Evolutionary conservation across 2,329 filamentous ascomycete species (phyloP), one percentile per base, ranked within the genome.

Genomic region (Penicillium polonicum): DNA sequence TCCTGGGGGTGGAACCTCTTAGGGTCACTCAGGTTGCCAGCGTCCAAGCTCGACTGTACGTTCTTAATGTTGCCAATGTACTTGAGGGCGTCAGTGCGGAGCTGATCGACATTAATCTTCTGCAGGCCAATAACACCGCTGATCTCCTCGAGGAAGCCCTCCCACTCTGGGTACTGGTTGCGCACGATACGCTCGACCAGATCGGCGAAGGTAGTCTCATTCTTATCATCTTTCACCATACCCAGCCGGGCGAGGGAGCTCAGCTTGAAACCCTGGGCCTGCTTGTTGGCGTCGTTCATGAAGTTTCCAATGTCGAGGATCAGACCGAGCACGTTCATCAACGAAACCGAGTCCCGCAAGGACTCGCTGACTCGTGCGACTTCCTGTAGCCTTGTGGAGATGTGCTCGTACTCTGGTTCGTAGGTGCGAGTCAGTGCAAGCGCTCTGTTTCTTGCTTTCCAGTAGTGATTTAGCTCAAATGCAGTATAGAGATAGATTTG

Each of bases 271-370:
- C 94, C 94, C 57, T 89, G 90, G 4, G 94, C 94, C 78, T 97
- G 94, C 79, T 99, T 99, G 79, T 97, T 97, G 55, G 92, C 89
- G 72, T 97, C 94, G 80, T 99, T 99, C 94, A 99, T 99, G 82
- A 96, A 99, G 76, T 99, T 99, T 75, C 94, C 94, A 70, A 99
- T 96, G 74, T 97, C 93, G 68, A 99, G 81, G 75, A 99, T 99
- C 61, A 97, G 83, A 58, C 93, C 92, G 56, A 99, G 85, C 46
- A 99, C 92, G 65, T 96, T 97, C 88, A 97, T 96, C 68, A 99
- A 79, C 27, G 91, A 89, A 27, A 96, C 91, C 1, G 92, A 97
- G 71, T 96, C 92, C 48, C 93, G 86, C 54, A 99, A 79, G 10
- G 91, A 90, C 77, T 97, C 93, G 5, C 92, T 93, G 9, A 96